Evolutionary conservation across 2,329 filamentous ascomycete species (phyloP), one percentile per base, ranked within the genome.

Genomic region (Arthrobotrys pseudoclavata): DNA sequence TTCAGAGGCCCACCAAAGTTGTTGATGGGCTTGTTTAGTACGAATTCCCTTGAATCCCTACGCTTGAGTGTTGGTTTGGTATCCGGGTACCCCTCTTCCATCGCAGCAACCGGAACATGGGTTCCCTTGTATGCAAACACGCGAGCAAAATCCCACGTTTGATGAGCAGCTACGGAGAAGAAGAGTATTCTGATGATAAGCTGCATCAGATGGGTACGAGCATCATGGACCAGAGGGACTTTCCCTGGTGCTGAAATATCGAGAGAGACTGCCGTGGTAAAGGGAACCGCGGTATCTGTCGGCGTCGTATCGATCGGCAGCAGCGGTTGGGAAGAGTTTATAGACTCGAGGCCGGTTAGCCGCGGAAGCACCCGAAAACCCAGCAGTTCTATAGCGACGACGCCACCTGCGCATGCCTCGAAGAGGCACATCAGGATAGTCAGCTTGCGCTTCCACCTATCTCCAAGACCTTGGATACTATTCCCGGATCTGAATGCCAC

Each of bases 81-180:
- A n/a, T 45, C 5, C 20, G 34, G 4, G 24, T 31, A 48, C 7
- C 9, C 18, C 3, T 66, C 66, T 60, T 63, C 55, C n/a, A 47
- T 48, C 7, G n/a, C n/a, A 7, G n/a, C n/a, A 57, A 24, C 18
- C 3, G 55, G 26, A 15, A 64, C 42, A 12, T 50, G 72, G 15
- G 66, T 70, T 13, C 72, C 72, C 31, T 61, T 69, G 22, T 69
- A 76, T 1, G 66, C 45, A 15, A 62, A 48, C 15, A 62, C 66
- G 9, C 64, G 60, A 3, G 66, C 66, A 53, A 76, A 76, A n/a
- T 69, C 72, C 72, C 72, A 76, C 1, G 72, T 76, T 45, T 76
- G 72, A n/a, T 76, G 72, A 13, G 72, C 67, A 18, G 72, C 64
- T 4, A 76, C 9, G 0, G 72, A 76, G 57, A 76, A 76, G 31